Conservation (phyloP, 495 filamentous ascomycete genomes). For the Xylaria scruposa region DNA sequence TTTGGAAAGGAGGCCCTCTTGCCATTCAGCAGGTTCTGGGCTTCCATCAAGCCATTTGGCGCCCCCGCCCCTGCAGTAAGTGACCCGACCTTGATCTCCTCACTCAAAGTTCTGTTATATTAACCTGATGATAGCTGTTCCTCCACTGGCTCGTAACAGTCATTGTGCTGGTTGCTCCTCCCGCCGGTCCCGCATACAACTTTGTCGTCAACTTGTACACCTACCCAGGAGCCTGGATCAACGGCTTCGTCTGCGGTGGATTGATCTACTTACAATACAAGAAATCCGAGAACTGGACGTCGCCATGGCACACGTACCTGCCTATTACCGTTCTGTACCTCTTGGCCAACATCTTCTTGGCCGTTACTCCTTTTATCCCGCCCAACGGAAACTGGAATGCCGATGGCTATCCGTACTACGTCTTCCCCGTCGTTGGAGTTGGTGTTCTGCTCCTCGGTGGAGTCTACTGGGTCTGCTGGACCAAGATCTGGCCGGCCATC, state of each 20-base stretch:
- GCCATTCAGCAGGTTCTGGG: constrained; percentile 67
- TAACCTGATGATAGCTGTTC: constrained; percentile 42
- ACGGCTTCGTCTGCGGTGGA: constrained; percentile 64
- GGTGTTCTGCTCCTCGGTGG: constrained; percentile 54
- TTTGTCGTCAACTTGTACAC: constrained; percentile 49
- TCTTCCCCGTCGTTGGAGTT: constrained; percentile 59
- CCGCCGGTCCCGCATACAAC: constrained; percentile 49
- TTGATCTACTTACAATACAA: constrained; percentile 52
- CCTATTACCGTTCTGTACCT: constrained; percentile 52
- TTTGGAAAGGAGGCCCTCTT: constrained; percentile 70
- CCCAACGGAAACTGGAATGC: constrained; percentile 59
- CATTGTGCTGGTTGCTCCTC: constrained; percentile 54
- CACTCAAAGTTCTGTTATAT: background rate
- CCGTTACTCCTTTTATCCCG: constrained; percentile 58
- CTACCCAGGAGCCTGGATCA: constrained; percentile 54
- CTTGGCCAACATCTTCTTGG: constrained; percentile 57
- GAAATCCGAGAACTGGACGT: constrained; percentile 51
- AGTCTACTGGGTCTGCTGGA: constrained; percentile 60
- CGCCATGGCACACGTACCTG: constrained; percentile 51
- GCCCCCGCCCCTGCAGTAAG: constrained; percentile 54
- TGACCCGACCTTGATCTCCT: constrained; percentile 9
- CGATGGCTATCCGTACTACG: constrained; percentile 57
- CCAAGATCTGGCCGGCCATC: constrained; percentile 51
- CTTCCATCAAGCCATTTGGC: constrained; percentile 69
- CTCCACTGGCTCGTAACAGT: constrained; percentile 56